These are phyloP conservation scores for Suillus subluteus DNA, from an alignment of 768 basidiomycete genomes.

Conservation along the genomic window DNA sequence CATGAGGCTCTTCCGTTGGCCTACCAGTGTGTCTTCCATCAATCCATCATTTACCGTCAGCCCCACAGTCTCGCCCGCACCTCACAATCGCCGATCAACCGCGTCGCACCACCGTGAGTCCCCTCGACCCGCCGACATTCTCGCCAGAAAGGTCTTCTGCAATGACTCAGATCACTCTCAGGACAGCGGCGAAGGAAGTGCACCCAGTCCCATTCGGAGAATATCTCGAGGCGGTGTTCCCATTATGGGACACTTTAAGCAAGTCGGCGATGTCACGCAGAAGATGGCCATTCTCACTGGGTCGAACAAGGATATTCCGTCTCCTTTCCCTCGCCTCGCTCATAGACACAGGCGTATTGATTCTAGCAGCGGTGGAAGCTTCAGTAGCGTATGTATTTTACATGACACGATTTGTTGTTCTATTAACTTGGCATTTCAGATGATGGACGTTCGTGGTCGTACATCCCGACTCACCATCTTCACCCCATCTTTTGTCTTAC, in stretches of 20 bases:
- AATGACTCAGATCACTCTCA: constrained; percentile 46
- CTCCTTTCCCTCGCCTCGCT: constrained; percentile 33
- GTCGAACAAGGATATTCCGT: constrained; percentile 34
- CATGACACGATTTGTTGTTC: constrained; percentile 15
- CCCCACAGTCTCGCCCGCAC: constrained; percentile 51
- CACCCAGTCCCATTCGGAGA: constrained; percentile 23
- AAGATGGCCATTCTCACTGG: constrained; percentile 33
- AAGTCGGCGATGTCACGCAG: constrained; percentile 20
- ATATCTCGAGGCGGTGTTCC: constrained; percentile 28
- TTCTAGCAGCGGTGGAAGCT: constrained; percentile 36
- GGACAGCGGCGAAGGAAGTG: constrained; percentile 39
- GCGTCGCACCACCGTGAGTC: constrained; percentile 39
- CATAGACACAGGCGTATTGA: constrained; percentile 27
- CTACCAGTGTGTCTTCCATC: constrained; percentile 63
- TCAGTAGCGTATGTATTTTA: constrained; percentile 38
- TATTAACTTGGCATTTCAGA: constrained; percentile 20
- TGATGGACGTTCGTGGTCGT: constrained; percentile 35
- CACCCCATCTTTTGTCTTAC: constrained; percentile 32
- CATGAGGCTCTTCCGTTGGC: constrained; percentile 72
- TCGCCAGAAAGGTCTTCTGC: constrained; percentile 63
- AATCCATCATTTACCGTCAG: constrained; percentile 79
- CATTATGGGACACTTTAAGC: constrained; percentile 43
- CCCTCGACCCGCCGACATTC: constrained; percentile 70
- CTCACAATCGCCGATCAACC: constrained; percentile 34
- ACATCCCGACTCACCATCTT: constrained; percentile 39